Evolutionary conservation across 208 protist genomes (phyloP).

Genomic region (Hexamita inflata): DNA sequence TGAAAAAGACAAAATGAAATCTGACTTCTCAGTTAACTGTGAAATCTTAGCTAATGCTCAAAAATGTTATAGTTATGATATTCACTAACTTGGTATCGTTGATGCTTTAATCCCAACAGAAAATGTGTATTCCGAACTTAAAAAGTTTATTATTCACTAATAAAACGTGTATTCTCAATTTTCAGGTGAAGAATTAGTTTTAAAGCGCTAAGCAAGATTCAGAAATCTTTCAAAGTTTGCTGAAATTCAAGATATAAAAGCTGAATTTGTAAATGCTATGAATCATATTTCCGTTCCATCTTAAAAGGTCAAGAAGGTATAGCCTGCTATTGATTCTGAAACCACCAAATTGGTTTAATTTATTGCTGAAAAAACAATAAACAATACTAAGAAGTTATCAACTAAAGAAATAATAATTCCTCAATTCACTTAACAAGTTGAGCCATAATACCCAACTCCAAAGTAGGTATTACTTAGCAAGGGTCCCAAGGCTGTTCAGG

Average conservation of each 20-base stretch:
- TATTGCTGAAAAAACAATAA: neutral
- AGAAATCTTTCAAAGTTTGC: too few relatives aligned
- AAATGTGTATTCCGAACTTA: too few relatives aligned
- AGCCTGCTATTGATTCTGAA: neutral
- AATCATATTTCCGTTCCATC: too few relatives aligned
- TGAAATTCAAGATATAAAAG: too few relatives aligned
- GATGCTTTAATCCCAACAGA: constrained; percentile 48
- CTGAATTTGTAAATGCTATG: too few relatives aligned
- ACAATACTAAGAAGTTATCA: neutral
- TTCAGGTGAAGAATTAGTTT: too few relatives aligned
- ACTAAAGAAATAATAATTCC: neutral
- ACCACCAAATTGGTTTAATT: neutral
- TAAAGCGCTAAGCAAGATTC: too few relatives aligned
- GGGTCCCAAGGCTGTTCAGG: constrained; percentile 27
- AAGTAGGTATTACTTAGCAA: too few relatives aligned
- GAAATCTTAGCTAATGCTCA: constrained; percentile 28
- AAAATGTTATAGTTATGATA: constrained; percentile 38
- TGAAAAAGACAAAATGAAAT: constrained; percentile 36
- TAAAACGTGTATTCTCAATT: too few relatives aligned
- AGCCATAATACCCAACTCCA: neutral
- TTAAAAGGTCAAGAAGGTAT: neutral
- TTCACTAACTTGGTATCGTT: constrained; percentile 40
- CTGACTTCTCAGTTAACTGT: constrained; percentile 38
- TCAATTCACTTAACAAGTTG: neutral
- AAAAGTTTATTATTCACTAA: too few relatives aligned